Evolutionary conservation across 225 moss, liverwort and hornwort species (phyloP).

Genomic region (Straminergon stramineum): DNA sequence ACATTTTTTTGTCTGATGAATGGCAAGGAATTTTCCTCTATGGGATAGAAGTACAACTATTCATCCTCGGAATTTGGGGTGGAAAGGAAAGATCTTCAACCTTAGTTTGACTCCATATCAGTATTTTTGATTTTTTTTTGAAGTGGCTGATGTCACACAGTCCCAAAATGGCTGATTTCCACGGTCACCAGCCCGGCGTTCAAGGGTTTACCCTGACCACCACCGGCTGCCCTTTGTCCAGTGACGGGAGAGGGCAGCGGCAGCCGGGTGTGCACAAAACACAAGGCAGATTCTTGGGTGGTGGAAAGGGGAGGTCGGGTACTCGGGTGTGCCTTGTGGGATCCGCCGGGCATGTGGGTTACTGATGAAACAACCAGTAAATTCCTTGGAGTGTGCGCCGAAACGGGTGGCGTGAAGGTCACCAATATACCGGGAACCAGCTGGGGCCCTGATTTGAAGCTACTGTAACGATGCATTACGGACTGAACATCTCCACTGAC

Average conservation of each 20-base stretch:
- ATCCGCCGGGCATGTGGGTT: neutral
- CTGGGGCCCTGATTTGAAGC: accelerated
- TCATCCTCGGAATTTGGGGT: too few species aligned
- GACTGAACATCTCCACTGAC: neutral
- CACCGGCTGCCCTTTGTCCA: neutral
- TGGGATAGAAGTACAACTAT: too few species aligned
- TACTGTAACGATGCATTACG: neutral
- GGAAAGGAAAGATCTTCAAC: too few species aligned
- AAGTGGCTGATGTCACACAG: too few species aligned
- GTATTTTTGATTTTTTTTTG: too few species aligned
- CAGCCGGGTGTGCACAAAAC: neutral
- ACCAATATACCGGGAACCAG: neutral
- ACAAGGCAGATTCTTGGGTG: neutral
- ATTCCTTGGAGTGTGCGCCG: neutral
- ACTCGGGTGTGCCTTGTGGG: neutral
- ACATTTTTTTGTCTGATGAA: too few species aligned
- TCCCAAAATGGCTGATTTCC: too few species aligned
- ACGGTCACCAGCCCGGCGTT: too few species aligned
- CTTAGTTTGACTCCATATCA: too few species aligned
- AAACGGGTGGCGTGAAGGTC: neutral
- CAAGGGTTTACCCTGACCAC: neutral
- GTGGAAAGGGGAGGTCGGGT: neutral
- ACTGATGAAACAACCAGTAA: neutral
- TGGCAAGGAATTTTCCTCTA: too few species aligned
- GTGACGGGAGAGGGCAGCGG: neutral